Evolutionary conservation across 2,329 filamentous ascomycete species (phyloP).

Genomic region (Fusarium abutilonis): DNA sequence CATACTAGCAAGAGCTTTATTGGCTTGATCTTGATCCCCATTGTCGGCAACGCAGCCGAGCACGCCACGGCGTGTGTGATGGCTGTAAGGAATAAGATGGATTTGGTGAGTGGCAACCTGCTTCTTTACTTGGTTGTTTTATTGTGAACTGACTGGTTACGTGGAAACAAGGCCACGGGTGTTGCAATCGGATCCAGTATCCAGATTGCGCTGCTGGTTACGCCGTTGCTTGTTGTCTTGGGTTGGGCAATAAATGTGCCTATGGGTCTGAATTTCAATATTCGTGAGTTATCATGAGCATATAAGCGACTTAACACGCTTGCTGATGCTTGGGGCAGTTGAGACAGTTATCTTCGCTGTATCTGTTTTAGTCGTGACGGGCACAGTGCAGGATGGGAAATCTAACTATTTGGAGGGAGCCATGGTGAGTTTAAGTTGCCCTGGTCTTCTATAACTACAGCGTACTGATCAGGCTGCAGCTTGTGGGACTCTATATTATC

Average conservation of each 20-base stretch:
- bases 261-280: slow-evolving; percentile 84
- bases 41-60: slow-evolving; percentile 82
- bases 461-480: slow-evolving; percentile 5
- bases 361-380: slow-evolving; percentile 78
- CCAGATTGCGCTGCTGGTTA: slow-evolving; percentile 84
- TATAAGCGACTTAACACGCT: not conserved
- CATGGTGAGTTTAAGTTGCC: slow-evolving; percentile 70
- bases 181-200: slow-evolving; percentile 84
- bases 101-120: slow-evolving; percentile 51
- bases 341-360: slow-evolving; percentile 81
- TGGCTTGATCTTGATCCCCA: slow-evolving; percentile 81
- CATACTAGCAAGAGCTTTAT: slow-evolving; percentile 83
- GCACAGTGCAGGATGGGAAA: slow-evolving; percentile 80
- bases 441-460: slow-evolving; percentile 62
- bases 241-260: slow-evolving; percentile 78
- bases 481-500: slow-evolving; percentile 12
- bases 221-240: slow-evolving; percentile 79
- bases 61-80: slow-evolving; percentile 86
- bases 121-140: slow-evolving; percentile 4
- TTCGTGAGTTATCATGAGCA: slow-evolving; percentile 46
- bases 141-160: slow-evolving; percentile 3
- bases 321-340: slow-evolving; percentile 53
- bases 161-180: slow-evolving; percentile 64
- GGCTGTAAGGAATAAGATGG: slow-evolving; percentile 79
- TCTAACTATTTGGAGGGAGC: slow-evolving; percentile 86